These are phyloP conservation scores for Recurvomyces mirabilis DNA, from an alignment of 495 filamentous ascomycete species.

Conservation along the genomic window DNA sequence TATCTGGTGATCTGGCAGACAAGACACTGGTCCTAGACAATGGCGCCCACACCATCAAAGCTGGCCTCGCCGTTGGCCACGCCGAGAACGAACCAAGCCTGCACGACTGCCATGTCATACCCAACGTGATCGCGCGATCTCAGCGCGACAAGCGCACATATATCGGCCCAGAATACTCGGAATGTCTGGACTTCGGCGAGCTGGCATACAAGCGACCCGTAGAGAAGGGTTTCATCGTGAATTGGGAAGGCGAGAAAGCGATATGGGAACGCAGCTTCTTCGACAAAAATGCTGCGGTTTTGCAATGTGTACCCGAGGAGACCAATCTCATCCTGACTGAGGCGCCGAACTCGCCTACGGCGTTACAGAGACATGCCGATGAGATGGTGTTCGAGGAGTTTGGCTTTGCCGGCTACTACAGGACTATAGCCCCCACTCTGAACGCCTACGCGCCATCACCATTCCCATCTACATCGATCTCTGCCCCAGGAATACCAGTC, in stretches of 20 bases:
- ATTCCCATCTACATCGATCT: constrained; percentile 42
- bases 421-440: constrained; percentile 57
- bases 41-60: constrained; percentile 88
- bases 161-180: constrained; percentile 66
- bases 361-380: constrained; percentile 78
- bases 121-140: constrained; percentile 79
- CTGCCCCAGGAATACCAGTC: constrained; percentile 41
- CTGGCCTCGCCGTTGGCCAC: constrained; percentile 54
- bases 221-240: constrained; percentile 90
- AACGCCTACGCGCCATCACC: constrained; percentile 67
- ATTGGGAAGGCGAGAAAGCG: constrained; percentile 92
- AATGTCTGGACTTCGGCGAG: constrained; percentile 81
- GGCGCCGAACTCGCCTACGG: constrained; percentile 73
- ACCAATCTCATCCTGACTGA: constrained; percentile 79
- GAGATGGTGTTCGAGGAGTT: constrained; percentile 98
- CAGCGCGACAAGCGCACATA: constrained; percentile 60
- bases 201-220: constrained; percentile 78
- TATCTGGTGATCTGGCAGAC: not conserved
- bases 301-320: constrained; percentile 60
- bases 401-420: constrained; percentile 78
- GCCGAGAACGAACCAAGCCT: constrained; percentile 16
- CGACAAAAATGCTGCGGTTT: constrained; percentile 41
- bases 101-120: constrained; percentile 54
- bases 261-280: constrained; percentile 92
- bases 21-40: constrained; percentile 77